Conservation (phyloP, 345 rosid genomes). For the Arabis alpina region DNA sequence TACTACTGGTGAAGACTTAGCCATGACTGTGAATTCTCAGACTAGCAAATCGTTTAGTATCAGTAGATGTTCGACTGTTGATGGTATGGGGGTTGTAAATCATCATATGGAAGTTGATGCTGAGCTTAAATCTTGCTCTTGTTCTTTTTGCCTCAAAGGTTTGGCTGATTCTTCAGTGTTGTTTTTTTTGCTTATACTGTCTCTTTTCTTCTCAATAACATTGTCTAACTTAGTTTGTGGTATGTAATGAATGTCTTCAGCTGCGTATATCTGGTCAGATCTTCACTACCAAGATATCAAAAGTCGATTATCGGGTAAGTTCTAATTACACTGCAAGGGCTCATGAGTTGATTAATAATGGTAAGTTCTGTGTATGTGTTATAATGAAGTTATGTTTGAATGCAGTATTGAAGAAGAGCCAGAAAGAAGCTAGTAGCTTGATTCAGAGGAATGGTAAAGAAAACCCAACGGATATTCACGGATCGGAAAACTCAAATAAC, state of each 20-base stretch:
- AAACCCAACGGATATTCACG: constrained; percentile 49
- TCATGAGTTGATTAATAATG: neutral
- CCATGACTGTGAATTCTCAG: constrained; percentile 42
- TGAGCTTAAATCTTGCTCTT: constrained; percentile 70
- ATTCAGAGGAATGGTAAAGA: constrained; percentile 57
- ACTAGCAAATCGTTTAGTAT: constrained; percentile 52
- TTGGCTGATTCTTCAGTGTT: constrained; percentile 6
- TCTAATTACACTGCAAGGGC: neutral
- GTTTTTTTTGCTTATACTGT: neutral
- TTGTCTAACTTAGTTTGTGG: constrained; percentile 27
- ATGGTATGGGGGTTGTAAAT: constrained; percentile 45
- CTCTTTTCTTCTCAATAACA: neutral
- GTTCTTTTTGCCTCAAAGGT: constrained; percentile 94
- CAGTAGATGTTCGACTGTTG: constrained; percentile 53
- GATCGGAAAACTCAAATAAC: constrained; percentile 47
- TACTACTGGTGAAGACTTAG: constrained; percentile 31
- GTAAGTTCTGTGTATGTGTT: neutral
- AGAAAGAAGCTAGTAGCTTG: constrained; percentile 76
- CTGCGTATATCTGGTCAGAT: constrained; percentile 94
- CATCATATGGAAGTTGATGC: constrained; percentile 46
- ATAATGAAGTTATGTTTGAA: neutral
- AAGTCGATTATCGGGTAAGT: constrained; percentile 76
- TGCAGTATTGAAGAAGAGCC: constrained; percentile 83
- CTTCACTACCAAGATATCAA: constrained; percentile 92
- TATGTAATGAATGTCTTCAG: constrained; percentile 52